These are phyloP conservation scores for Syzygium malaccense DNA, from an alignment of 441 rosid genomes.

Conservation along the genomic window DNA sequence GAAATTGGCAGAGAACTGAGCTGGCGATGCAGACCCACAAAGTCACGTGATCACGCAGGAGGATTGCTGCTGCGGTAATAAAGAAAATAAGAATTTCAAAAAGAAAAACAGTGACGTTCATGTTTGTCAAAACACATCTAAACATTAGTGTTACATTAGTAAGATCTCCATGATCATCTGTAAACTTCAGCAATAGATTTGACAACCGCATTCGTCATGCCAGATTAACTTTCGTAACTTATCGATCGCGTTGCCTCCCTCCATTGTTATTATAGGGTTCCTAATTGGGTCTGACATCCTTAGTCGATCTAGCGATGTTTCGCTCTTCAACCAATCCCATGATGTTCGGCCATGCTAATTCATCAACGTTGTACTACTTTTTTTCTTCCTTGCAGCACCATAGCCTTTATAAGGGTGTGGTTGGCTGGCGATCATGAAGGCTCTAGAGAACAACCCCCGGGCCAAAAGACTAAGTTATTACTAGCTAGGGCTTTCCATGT, in stretches of 20 bases:
- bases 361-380: not conserved
- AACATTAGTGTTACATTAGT: not conserved
- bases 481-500: not conserved
- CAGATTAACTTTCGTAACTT: not conserved
- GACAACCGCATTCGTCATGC: no score
- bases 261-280: not conserved
- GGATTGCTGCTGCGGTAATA: not conserved
- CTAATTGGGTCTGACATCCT: not conserved
- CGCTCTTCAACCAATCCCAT: not conserved
- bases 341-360: not conserved
- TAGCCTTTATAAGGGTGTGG: not conserved
- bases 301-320: not conserved
- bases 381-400: not conserved
- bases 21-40: slow-evolving; percentile 68
- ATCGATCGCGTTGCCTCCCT: not conserved
- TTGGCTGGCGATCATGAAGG: not conserved
- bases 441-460: not conserved
- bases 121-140: not conserved
- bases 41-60: slow-evolving; percentile 35
- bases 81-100: not conserved
- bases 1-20: slow-evolving; percentile 36
- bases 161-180: not conserved
- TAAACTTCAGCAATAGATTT: not conserved
- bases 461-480: not conserved
- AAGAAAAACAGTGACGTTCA: not conserved